Percentiles rank a stretch among this genome's conserved stretches.
These are phyloP conservation scores for Parietaria judaica DNA, from an alignment of 306 rosid genomes.

Conservation along the genomic window DNA sequence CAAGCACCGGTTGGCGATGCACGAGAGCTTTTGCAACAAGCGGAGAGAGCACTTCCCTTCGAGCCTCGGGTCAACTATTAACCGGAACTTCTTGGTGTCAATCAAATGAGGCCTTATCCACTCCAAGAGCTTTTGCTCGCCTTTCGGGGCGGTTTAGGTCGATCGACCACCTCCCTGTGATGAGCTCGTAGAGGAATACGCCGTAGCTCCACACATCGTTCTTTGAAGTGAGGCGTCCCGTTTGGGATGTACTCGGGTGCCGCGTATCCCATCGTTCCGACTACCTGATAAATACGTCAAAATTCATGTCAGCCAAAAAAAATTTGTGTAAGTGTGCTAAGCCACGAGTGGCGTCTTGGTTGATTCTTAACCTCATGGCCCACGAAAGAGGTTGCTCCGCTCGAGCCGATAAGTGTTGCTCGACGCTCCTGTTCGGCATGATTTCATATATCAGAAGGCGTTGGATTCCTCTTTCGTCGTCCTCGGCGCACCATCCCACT, in stretches of 20 bases:
- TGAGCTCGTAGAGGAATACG: conserved; percentile 89
- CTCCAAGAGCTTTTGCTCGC: conserved; percentile 88
- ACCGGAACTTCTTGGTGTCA: conserved; percentile 61
- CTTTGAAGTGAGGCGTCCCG: conserved; percentile 82
- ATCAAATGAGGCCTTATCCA: conserved; percentile 87
- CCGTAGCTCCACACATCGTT: conserved; percentile 95
- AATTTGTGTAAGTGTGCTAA: conserved; percentile 58
- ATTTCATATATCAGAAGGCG: conserved; percentile 78
- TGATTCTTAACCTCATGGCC: conserved; percentile 73
- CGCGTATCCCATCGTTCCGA: conserved; percentile 96
- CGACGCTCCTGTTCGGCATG: conserved; percentile 80
- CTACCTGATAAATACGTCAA: conserved; percentile 50
- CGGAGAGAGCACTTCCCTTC: conserved; percentile 57
- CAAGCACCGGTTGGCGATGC: conserved; percentile 77
- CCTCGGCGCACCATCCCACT: conserved; percentile 93
- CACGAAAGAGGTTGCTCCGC: conserved; percentile 61
- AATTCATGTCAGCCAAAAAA: conserved; percentile 9
- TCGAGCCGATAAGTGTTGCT: conserved; percentile 62
- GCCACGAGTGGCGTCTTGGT: conserved; percentile 89
- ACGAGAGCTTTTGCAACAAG: conserved; percentile 63
- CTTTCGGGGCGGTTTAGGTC: conserved; percentile 81
- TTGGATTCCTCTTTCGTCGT: conserved; percentile 97
- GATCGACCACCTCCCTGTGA: conserved; percentile 85
- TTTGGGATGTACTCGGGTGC: conserved; percentile 89
- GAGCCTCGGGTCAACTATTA: conserved; percentile 83